Percentiles rank a stretch among this genome's conserved stretches.
Conservation (phyloP, 345 rosid species). For the Lepidium aucheri region DNA sequence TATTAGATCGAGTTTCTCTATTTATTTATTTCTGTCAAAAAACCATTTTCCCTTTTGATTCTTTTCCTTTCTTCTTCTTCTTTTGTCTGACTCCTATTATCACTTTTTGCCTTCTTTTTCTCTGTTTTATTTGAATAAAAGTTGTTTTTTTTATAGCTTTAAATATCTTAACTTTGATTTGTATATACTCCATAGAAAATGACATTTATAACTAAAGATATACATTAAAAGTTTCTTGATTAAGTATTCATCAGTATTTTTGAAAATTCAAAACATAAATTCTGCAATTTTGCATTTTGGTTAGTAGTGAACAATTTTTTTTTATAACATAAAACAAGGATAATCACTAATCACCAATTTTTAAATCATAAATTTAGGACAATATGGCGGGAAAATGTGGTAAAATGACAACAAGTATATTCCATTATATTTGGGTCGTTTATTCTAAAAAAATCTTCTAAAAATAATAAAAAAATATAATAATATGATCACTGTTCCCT, state of each 20-base stretch:
- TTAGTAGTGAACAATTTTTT: too few relatives aligned
- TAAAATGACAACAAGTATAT: slow-evolving; percentile 6
- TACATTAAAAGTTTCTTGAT: too few relatives aligned
- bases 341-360: too few relatives aligned
- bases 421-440: neutral
- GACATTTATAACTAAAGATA: neutral
- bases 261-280: too few relatives aligned
- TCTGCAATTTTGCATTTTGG: too few relatives aligned
- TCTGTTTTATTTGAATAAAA: neutral
- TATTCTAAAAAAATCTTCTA: neutral
- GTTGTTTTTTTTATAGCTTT: neutral
- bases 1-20: neutral
- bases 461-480: too few relatives aligned
- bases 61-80: neutral
- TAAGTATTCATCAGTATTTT: too few relatives aligned
- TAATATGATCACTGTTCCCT: slow-evolving; percentile 12
- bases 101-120: neutral
- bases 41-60: neutral
- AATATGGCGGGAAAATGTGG: slow-evolving; percentile 5
- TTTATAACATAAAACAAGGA: too few relatives aligned
- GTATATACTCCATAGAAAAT: neutral
- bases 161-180: too few relatives aligned
- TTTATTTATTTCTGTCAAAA: neutral
- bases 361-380: neutral
- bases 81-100: slow-evolving; percentile 1